phyloP scores from a whole-genome alignment of 2,329 filamentous ascomycete genomes.

The Penicillium capsulatum region DNA sequence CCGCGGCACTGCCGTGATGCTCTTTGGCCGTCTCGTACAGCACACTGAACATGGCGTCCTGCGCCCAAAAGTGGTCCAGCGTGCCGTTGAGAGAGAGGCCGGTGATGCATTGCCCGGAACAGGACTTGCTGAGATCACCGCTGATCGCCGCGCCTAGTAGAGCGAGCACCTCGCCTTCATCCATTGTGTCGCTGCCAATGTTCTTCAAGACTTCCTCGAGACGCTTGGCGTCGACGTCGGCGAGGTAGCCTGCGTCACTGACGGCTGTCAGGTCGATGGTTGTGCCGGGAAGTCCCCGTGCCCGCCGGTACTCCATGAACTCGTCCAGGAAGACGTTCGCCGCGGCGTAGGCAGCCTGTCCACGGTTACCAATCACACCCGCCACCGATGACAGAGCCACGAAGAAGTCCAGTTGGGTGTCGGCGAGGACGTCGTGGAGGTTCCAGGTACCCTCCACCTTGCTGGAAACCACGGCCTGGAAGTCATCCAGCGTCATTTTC shows the following conservation, averaged over 20 bases:
- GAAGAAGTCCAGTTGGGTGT: constrained; percentile 25
- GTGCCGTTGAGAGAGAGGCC: constrained; percentile 46
- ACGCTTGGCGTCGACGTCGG: constrained; percentile 16
- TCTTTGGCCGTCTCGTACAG: constrained; percentile 43
- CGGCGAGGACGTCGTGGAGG: constrained; percentile 23
- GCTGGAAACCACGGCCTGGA: constrained; percentile 2
- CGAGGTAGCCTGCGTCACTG: constrained; percentile 23
- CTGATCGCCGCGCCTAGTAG: constrained; percentile 51
- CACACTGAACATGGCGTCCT: constrained; percentile 53
- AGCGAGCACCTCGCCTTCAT: constrained; percentile 53
- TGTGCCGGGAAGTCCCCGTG: constrained; percentile 23
- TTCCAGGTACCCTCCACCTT: constrained; percentile 27
- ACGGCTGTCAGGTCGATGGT: constrained; percentile 29
- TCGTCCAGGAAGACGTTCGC: constrained; percentile 27
- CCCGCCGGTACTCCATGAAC: constrained; percentile 25
- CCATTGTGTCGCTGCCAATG: constrained; percentile 20
- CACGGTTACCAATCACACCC: constrained; percentile 26
- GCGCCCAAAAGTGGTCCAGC: constrained; percentile 50
- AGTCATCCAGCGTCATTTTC: constrained; percentile 24
- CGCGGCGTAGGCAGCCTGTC: constrained; percentile 28
- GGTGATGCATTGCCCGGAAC: constrained; percentile 52
- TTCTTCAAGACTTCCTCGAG: constrained; percentile 25
- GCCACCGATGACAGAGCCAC: constrained; percentile 27
- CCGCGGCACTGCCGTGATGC: constrained; percentile 3
- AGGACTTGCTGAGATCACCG: constrained; percentile 42